Base-by-base conservation (phyloP, 495 filamentous ascomycete genomes). In the Tuber indicum region DNA sequence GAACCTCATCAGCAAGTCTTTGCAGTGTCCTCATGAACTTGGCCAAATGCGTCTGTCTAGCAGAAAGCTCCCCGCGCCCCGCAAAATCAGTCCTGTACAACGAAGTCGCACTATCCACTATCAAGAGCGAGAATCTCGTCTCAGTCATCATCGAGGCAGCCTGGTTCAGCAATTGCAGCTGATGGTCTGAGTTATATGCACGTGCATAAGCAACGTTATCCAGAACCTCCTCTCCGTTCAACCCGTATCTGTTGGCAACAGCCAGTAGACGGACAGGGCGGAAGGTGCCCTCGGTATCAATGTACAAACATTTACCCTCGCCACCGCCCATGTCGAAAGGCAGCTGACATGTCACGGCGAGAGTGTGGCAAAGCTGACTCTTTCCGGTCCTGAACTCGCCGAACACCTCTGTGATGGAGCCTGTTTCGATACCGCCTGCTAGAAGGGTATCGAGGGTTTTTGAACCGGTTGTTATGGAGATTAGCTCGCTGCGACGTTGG, bases 271-370 rank as follows among this genome's bases (percentile, higher is more conserved):
- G 92, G 41, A 99, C 94, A 0, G 96, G 96, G 73, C 95, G 90
- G 83, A 99, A 99, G 10, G 96, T 99, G 74, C 96, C 96, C 85
- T 99, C 96, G 0, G 96, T 98, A 81, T 99, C 96, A 81, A 99
- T 98, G 84, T 98, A 99, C n/a, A 98, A 87, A 83, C 96, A 98
- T 84, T 99, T 99, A 21, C 96, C 96, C 85, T 99, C 96, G 12
- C 96, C 96, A 62, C 96, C 96, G 74, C 96, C 96, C 96, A 98
- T 98, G 82, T 99, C 96, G 82, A 98, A 98, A 4, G 96, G 96
- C 49, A 99, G 83, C 82, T 99, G 96, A 78, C 96, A 99, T 42
- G 96, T 99, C 17, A 99, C 96, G 1, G 96, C 96, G n/a, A 98
- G 89, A 0, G 96, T 99, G 83, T 98, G 96, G 81, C 96, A 98